Base-by-base conservation (phyloP, 2,329 filamentous ascomycete genomes). In the Elsinoe necatrix region DNA sequence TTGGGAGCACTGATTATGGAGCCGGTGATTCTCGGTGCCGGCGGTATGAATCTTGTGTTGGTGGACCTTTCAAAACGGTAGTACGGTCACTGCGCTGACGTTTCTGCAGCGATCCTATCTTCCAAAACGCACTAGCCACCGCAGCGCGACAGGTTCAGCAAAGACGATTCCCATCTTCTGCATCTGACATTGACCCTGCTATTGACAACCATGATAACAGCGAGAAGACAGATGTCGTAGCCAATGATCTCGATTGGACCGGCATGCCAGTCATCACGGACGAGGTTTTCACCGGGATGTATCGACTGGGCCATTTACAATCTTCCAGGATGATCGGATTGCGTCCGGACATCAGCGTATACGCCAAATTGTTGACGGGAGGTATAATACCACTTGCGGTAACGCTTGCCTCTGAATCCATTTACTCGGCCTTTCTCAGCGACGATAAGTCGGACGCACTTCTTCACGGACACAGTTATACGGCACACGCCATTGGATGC, bases 381-480 rank as follows among this genome's bases (percentile, higher is more conserved):
- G 89, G 89, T 0, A 72, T 93, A 0, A 72, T 95, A 0, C 89
- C 89, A 0, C 79, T 95, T 0, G 89, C 85, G 64, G 80, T 84
- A 0, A 95, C 89, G 0, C 72, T 87, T 3, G 87, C 89, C 0
- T 89, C 85, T 34, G 76, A 89, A 58, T 78, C 77, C 58, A 84
- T 95, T 45, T 93, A 90, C 68, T 66, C 81, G 1, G 80, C 82
- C 0, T 95, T 95, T 65, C 73, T 80, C 11, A 84, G 84, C 54
- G 75, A 80, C 1, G 83, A 89, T 50, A 95, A 93, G 71, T 82
- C 80, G 0, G 87, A 92, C 62, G 89, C 89, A 0, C 71, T 95
- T 4, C 73, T 95, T 2, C 89, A 95, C 63, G 89, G 89, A 0
- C 89, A 95, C 67, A 92, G 87, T 68, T 95, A 95, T 70, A 95